These are phyloP conservation scores for Echium plantagineum DNA, from an alignment of 257 asterid species.

Conservation along the genomic window DNA sequence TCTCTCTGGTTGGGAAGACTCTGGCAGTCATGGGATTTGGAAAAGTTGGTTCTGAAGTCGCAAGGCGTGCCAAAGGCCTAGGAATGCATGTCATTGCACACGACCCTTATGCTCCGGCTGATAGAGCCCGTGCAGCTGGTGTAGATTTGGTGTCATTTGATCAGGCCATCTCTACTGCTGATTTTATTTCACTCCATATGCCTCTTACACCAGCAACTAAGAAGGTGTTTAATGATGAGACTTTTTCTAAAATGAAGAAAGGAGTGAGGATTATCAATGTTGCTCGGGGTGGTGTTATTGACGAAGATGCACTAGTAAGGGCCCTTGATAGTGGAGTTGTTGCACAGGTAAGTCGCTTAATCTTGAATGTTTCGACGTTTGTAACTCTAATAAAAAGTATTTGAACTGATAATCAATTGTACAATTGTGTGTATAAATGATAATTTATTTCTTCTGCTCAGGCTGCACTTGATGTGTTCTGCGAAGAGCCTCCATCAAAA, in stretches of 20 bases:
- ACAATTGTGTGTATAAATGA: background rate
- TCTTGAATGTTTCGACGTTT: background rate
- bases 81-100: slow-evolving; percentile 95
- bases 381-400: background rate
- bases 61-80: slow-evolving; percentile 90
- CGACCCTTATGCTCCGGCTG: slow-evolving; percentile 91
- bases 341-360: slow-evolving; percentile 55
- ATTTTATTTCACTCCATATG: slow-evolving; percentile 91
- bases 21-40: slow-evolving; percentile 97
- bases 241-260: slow-evolving; percentile 86
- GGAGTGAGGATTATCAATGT: slow-evolving; percentile 84
- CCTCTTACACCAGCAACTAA: slow-evolving; percentile 76
- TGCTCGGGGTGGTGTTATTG: slow-evolving; percentile 98
- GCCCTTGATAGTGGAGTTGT: slow-evolving; percentile 89
- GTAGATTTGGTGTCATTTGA: slow-evolving; percentile 87
- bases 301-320: slow-evolving; percentile 81
- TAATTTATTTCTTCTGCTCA: slow-evolving; percentile 6
- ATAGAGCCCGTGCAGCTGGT: slow-evolving; percentile 89
- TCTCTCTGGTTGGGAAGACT: slow-evolving; percentile 89
- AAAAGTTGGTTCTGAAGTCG: slow-evolving; percentile 96
- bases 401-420: background rate
- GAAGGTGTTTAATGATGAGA: slow-evolving; percentile 66
- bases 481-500: slow-evolving; percentile 83
- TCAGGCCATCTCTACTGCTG: slow-evolving; percentile 66
- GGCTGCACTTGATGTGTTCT: slow-evolving; percentile 99